Conservation (phyloP, 768 basidiomycete species). For the Lactifluus echinatus region DNA sequence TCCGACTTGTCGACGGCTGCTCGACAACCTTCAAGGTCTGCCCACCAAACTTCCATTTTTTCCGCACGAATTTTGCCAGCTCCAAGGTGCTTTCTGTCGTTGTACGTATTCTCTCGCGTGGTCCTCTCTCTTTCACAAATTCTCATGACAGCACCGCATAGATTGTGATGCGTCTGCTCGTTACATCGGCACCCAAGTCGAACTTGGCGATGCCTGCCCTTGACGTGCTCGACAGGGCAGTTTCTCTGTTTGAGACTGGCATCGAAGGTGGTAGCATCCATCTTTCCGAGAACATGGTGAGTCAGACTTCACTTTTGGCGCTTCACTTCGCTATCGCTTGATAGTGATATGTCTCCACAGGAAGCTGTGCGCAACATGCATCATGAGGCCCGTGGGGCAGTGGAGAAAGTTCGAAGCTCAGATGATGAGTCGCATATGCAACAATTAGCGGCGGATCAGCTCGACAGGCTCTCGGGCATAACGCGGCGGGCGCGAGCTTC, state of each 20-base stretch:
- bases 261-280: conserved; percentile 22
- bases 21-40: conserved; percentile 34
- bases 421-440: conserved; percentile 10
- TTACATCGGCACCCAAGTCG: conserved; percentile 31
- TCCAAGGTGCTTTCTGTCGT: conserved; percentile 57
- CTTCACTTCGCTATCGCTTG: not conserved
- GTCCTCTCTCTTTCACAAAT: not conserved
- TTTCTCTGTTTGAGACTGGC: conserved; percentile 27
- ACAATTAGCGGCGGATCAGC: conserved; percentile 21
- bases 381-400: conserved; percentile 26
- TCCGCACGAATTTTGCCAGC: conserved; percentile 49
- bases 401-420: conserved; percentile 20
- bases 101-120: conserved; percentile 33
- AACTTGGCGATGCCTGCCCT: conserved; percentile 31
- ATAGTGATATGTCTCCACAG: conserved; percentile 13
- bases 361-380: conserved; percentile 26
- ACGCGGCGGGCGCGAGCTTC: conserved; percentile 22
- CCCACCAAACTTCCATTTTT: conserved; percentile 31
- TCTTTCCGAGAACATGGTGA: conserved; percentile 22
- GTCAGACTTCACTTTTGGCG: not conserved
- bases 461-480: conserved; percentile 30
- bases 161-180: conserved; percentile 36
- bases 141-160: conserved; percentile 21
- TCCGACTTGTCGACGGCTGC: conserved; percentile 49
- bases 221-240: conserved; percentile 29